Evolutionary conservation across 352 stramenopile species (phyloP).

Genomic region (Aphanomyces stellatus): DNA sequence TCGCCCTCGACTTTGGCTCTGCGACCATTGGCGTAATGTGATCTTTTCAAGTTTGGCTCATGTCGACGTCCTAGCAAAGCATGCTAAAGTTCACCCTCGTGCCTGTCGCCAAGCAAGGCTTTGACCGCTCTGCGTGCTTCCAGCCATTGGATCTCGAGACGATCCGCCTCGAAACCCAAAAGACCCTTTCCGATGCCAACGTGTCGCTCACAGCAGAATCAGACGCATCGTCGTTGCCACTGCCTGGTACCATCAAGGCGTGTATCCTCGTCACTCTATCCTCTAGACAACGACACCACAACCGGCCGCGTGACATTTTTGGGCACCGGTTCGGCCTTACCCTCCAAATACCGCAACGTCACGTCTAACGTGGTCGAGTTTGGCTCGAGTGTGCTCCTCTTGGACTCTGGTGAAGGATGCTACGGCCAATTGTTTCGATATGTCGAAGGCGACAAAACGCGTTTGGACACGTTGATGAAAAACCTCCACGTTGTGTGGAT

Average conservation of each 20-base stretch:
- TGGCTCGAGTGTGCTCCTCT: constrained; percentile 53
- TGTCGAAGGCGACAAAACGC: constrained; percentile 31
- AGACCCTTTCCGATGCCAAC: constrained; percentile 4
- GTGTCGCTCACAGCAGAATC: neutral
- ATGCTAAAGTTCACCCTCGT: constrained; percentile 61
- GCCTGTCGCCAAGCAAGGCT: constrained; percentile 47
- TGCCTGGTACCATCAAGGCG: no score
- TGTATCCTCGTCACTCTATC: no score
- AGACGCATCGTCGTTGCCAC: no score
- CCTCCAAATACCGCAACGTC: constrained; percentile 98
- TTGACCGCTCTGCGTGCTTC: constrained; percentile 50
- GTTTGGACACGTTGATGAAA: constrained; percentile 45
- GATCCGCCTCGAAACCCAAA: constrained; percentile 24
- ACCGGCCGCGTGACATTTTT: constrained; percentile 88
- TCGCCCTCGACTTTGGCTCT: neutral
- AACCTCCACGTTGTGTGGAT: constrained; percentile 92
- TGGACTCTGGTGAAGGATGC: constrained; percentile 96
- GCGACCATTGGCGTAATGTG: constrained; percentile 5
- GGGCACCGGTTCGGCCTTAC: constrained; percentile 94
- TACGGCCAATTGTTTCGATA: constrained; percentile 86
- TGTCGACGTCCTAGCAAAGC: constrained; percentile 17
- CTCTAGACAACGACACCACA: no score
- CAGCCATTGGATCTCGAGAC: constrained; percentile 37
- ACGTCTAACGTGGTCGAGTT: constrained; percentile 90
- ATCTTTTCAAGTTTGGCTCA: neutral